Percentiles rank a stretch among this genome's conserved stretches.
Evolutionary conservation across 179 eudicot species (phyloP).

Genomic region (Beta lomatogona): DNA sequence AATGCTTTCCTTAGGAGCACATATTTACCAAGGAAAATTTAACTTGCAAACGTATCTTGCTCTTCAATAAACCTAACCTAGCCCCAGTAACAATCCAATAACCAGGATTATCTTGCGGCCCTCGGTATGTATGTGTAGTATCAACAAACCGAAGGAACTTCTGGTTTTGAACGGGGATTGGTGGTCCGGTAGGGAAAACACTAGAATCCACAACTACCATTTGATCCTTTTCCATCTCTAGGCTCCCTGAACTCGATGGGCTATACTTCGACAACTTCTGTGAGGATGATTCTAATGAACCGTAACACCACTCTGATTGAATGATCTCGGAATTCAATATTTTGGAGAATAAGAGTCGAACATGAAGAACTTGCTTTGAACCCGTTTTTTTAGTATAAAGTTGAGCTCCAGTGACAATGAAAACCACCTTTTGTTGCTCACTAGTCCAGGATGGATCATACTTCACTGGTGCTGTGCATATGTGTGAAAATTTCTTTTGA

Average conservation of each 20-base stretch:
- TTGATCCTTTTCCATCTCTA: conserved; percentile 40
- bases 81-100: conserved; percentile 89
- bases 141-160: conserved; percentile 65
- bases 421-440: conserved; percentile 32
- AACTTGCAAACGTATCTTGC: conserved; percentile 59
- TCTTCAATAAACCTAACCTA: conserved; percentile 52
- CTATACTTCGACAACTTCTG: conserved; percentile 53
- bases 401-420: conserved; percentile 77
- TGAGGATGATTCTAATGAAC: conserved; percentile 41
- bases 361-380: conserved; percentile 55
- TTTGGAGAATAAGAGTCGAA: conserved; percentile 58
- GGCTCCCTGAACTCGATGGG: conserved; percentile 37
- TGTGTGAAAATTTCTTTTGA: conserved; percentile 71
- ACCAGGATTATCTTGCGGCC: conserved; percentile 78
- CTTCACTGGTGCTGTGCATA: conserved; percentile 67
- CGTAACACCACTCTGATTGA: conserved; percentile 59
- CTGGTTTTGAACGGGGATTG: conserved; percentile 51
- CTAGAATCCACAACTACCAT: conserved; percentile 58
- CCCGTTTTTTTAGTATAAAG: conserved; percentile 52
- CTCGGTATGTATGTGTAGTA: conserved; percentile 50
- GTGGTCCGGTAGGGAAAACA: conserved; percentile 71
- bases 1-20: neutral
- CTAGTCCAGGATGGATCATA: conserved; percentile 52
- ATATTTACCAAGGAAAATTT: conserved; percentile 49
- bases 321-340: conserved; percentile 39